phyloP scores from a whole-genome alignment of 768 basidiomycete genomes.

The Saitozyma sp. region DNA sequence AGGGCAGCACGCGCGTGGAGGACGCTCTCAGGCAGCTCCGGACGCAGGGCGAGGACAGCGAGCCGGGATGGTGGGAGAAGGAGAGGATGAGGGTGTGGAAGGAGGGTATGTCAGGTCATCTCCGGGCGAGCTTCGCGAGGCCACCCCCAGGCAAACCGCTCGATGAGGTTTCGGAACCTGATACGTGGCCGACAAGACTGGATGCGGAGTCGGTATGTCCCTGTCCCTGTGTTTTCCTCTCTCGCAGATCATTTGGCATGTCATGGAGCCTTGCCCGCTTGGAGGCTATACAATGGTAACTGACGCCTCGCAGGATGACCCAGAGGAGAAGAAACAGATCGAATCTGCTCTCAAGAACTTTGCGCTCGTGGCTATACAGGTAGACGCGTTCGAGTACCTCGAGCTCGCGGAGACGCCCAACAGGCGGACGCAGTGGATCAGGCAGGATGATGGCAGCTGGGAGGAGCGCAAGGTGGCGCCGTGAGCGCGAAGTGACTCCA shows the following conservation, averaged over 20 bases:
- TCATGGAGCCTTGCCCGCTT: neutral
- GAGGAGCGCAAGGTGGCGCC: constrained; percentile 37
- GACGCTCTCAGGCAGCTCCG: constrained; percentile 12
- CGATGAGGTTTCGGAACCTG: constrained; percentile 25
- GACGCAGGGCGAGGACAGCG: constrained; percentile 24
- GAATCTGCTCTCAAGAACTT: constrained; percentile 40
- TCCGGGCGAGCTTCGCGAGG: constrained; percentile 47
- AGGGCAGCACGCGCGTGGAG: constrained; percentile 4
- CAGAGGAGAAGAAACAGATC: constrained; percentile 38
- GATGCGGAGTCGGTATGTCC: constrained; percentile 40
- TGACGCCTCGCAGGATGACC: constrained; percentile 32
- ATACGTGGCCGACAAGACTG: constrained; percentile 44
- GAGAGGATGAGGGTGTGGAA: constrained; percentile 40
- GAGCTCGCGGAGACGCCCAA: constrained; percentile 49
- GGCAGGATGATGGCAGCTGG: constrained; percentile 34
- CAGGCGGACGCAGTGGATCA: constrained; percentile 39
- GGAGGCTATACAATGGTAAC: too few species aligned
- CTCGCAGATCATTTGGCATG: neutral
- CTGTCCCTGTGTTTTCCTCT: constrained; percentile 1
- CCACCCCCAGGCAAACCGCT: constrained; percentile 46
- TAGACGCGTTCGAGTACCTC: constrained; percentile 38
- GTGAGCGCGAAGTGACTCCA: neutral
- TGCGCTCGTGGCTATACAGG: constrained; percentile 42
- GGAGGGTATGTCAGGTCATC: constrained; percentile 44
- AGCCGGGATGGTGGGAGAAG: constrained; percentile 42